Evolutionary conservation across 345 rosid genomes (phyloP).

Genomic region (Eucalyptus regnans): DNA sequence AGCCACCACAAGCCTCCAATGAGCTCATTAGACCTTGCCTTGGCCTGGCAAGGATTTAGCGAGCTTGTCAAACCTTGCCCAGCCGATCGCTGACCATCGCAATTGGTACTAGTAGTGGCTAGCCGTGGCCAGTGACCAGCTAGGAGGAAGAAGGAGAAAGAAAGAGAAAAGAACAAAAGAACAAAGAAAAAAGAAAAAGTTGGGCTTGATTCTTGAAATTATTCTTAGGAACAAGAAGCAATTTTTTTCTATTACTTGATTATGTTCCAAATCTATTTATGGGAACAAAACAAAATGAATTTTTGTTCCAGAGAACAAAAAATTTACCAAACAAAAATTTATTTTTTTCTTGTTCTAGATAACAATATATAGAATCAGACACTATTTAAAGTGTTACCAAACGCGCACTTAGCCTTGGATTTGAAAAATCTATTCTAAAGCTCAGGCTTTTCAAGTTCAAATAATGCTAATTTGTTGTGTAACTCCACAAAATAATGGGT

Average conservation of each 20-base stretch:
- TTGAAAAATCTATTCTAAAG: not conserved
- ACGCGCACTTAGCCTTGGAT: accelerated
- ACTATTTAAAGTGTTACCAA: no score
- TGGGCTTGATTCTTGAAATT: no score
- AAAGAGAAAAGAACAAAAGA: no score
- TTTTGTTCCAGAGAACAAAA: no score
- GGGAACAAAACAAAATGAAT: accelerated
- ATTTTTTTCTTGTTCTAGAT: accelerated
- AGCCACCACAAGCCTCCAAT: accelerated
- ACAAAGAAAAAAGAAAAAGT: no score
- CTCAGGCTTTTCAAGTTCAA: not conserved
- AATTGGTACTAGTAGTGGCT: accelerated
- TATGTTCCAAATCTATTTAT: no score
- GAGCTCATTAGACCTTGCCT: no score
- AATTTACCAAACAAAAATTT: accelerated
- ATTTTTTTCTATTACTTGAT: no score
- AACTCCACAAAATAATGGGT: not conserved
- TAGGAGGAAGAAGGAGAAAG: no score
- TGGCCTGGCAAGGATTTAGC: accelerated
- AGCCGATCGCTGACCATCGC: accelerated
- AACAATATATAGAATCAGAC: no score
- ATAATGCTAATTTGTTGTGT: not conserved
- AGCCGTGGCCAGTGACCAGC: accelerated
- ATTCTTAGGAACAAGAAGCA: no score
- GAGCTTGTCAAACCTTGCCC: accelerated